Conservation (phyloP, 2,329 filamentous ascomycete species). For the Neurospora sp. region DNA sequence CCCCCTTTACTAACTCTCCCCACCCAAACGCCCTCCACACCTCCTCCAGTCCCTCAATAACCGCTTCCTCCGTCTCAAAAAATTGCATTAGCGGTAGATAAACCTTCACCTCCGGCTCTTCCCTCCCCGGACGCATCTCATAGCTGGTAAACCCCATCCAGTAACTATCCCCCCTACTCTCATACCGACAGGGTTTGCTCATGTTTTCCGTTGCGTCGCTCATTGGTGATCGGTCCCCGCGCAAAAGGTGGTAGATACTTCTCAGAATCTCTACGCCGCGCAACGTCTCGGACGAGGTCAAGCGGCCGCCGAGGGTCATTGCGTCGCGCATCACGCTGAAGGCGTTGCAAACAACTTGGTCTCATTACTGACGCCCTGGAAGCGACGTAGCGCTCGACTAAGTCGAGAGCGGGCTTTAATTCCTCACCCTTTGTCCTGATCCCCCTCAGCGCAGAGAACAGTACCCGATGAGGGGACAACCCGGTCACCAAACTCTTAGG, state of each 20-base stretch:
- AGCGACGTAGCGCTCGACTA: conserved; percentile 3
- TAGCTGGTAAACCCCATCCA: background rate
- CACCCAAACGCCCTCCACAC: background rate
- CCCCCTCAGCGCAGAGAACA: background rate
- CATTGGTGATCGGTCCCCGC: conserved; percentile 3
- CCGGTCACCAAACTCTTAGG: conserved; percentile 9
- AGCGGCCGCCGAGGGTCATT: conserved; percentile 6
- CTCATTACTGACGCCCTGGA: background rate
- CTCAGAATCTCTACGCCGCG: background rate
- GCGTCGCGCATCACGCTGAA: conserved; percentile 6
- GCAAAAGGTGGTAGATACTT: conserved; percentile 7
- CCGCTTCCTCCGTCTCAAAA: background rate
- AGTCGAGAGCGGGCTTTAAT: conserved; percentile 1
- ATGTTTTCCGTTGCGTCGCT: background rate
- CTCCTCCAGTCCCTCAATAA: background rate
- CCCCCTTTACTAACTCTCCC: background rate
- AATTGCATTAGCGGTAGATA: background rate
- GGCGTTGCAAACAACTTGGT: conserved; percentile 2
- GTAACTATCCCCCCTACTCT: background rate
- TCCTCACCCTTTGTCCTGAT: conserved; percentile 4
- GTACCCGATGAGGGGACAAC: background rate
- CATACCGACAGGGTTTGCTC: background rate
- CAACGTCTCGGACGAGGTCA: conserved; percentile 2
- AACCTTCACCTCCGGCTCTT: background rate
- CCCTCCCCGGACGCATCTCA: background rate